Evolutionary conservation across 2,329 filamentous ascomycete species (phyloP), one percentile per base, ranked within the genome.

Genomic region (Herpomyces periplanetae): DNA sequence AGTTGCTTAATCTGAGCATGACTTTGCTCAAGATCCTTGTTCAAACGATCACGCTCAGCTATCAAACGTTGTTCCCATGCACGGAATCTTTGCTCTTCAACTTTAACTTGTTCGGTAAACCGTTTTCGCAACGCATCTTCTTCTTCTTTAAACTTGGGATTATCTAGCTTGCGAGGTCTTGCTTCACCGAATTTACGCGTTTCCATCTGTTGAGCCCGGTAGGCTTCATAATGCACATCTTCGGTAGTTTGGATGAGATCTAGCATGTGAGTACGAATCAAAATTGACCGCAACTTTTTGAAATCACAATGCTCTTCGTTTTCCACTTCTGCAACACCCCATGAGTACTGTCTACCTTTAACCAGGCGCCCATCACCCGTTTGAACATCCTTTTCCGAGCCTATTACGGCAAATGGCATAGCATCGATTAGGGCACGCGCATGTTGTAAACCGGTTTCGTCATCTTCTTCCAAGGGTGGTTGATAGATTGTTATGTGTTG

Each of bases 51-150:
- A 43, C 80, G 64, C 56, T 96, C 80, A 27, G 68, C 61, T 35
- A 96, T 96, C 41, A 96, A 66, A 57, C 91, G 91, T 58, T 96
- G 80, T 49, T 96, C 80, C 80, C 80, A 96, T 46, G 85, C 65
- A 43, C 84, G 60, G 61, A 96, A 96, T 29, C 80, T 61, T 49
- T 87, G 71, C 48, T 96, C 80, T 51, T 96, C 84, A 35, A 96
- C 66, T 66, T 96, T 96, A 50, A 96, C 80, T 44, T 96, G 80
- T 49, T 96, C 80, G 31, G 80, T 96, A 47, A 96, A 96, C 32
- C 84, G 60, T 60, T 96, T 96, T 45, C 80, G 62, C 28, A 96
- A 59, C 26, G 68, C 66, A 52, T 96, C 80, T 40, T 96, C 80
- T 45, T 96, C 80, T 42, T 96, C 80, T 58, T 96, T 96, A 57